Evolutionary conservation across 2,329 filamentous ascomycete genomes (phyloP).

Genomic region (Mycocentrospora acerina): DNA sequence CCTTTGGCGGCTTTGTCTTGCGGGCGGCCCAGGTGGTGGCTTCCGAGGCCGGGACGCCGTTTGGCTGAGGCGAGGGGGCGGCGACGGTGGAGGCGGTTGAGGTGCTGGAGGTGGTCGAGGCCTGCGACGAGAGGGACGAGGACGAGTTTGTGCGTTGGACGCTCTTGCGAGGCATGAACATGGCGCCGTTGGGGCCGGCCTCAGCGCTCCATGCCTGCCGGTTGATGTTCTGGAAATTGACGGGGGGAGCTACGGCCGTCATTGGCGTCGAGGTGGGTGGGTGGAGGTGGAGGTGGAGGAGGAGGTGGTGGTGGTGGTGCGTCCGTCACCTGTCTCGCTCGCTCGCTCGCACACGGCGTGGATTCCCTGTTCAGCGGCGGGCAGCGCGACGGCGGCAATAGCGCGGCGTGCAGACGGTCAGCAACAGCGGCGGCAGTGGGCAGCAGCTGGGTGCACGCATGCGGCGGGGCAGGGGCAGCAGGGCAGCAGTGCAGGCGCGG

Average conservation of each 20-base stretch:
- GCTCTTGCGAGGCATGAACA: conserved; percentile 85
- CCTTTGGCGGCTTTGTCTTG: conserved; percentile 54
- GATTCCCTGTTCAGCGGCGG: conserved; percentile 30
- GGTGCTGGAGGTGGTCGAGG: conserved; percentile 64
- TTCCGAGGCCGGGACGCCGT: conserved; percentile 55
- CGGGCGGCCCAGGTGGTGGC: conserved; percentile 45
- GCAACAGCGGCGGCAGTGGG: conserved; percentile 18
- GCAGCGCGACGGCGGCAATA: conserved; percentile 28
- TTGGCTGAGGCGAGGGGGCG: conserved; percentile 61
- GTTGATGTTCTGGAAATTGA: conserved; percentile 63
- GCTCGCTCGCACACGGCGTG: conserved; percentile 12
- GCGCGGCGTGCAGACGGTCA: no score
- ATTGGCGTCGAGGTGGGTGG: conserved; percentile 45
- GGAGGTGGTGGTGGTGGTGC: no score
- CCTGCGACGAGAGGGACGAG: conserved; percentile 69
- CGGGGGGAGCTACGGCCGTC: conserved; percentile 68
- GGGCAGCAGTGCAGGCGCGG: conserved; percentile 13
- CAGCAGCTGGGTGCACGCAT: conserved; percentile 29
- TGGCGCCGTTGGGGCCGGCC: conserved; percentile 63
- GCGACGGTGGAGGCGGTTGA: conserved; percentile 69
- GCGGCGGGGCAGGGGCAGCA: conserved; percentile 17
- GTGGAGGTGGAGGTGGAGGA: conserved; percentile 14
- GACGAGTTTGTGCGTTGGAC: conserved; percentile 87
- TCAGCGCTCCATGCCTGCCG: conserved; percentile 64
- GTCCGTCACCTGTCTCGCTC: conserved; percentile 1